These are phyloP conservation scores for Alternaria consortialis DNA, from an alignment of 2,329 filamentous ascomycete species.

Conservation along the genomic window DNA sequence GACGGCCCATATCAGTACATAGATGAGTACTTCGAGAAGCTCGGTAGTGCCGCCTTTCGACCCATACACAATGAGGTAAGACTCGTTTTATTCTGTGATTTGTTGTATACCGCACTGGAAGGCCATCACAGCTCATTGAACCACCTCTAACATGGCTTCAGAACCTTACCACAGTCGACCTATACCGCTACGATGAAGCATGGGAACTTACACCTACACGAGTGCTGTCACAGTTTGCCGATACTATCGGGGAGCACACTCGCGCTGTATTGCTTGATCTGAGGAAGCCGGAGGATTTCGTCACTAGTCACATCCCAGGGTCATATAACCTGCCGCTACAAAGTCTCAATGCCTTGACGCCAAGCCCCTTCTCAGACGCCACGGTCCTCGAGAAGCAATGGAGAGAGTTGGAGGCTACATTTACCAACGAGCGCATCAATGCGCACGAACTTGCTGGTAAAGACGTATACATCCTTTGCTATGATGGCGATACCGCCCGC, in stretches of 20 bases:
- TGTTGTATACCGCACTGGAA: too few species aligned
- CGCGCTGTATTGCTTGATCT: conserved; percentile 24
- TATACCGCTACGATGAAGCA: conserved; percentile 34
- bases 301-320: conserved; percentile 25
- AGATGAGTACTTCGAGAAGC: conserved; percentile 66
- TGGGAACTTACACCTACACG: conserved; percentile 28
- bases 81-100: neutral
- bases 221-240: conserved; percentile 21
- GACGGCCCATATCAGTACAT: conserved; percentile 72
- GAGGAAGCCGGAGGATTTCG: conserved; percentile 30
- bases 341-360: conserved; percentile 18
- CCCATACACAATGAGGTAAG: conserved; percentile 29
- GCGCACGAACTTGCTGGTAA: conserved; percentile 30
- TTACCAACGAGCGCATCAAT: conserved; percentile 26
- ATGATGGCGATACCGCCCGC: conserved; percentile 29
- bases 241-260: neutral
- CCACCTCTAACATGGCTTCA: conserved; percentile 7
- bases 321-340: conserved; percentile 32
- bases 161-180: conserved; percentile 29
- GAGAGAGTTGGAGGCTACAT: conserved; percentile 29
- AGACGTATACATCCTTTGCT: conserved; percentile 30
- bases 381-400: conserved; percentile 28
- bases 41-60: conserved; percentile 50
- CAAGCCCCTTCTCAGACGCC: conserved; percentile 28
- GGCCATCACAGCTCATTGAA: neutral